Percentiles rank a stretch among this genome's conserved stretches.
Evolutionary conservation across 1,284 basidiomycete genomes (phyloP).

Genomic region (Chalciporus sp.): DNA sequence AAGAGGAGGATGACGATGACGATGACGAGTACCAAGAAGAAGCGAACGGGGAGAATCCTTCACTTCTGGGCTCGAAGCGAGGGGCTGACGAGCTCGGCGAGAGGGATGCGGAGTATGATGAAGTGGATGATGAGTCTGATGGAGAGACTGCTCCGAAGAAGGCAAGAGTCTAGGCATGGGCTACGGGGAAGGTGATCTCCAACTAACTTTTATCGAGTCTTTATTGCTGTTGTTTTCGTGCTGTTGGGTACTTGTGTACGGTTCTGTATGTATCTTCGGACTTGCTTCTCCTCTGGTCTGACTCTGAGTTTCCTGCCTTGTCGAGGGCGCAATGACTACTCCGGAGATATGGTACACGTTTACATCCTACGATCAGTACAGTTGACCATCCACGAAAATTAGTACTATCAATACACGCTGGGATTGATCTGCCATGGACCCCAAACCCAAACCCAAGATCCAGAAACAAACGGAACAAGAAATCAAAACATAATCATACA

Average conservation of each 20-base stretch:
- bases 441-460: not conserved
- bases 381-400: not conserved
- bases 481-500: not conserved
- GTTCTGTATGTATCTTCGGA: conserved; percentile 1
- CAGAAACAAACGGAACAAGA: not conserved
- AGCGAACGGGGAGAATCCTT: conserved; percentile 15
- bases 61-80: conserved; percentile 27
- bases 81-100: conserved; percentile 25
- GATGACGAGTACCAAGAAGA: conserved; percentile 24
- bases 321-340: too few species aligned
- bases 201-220: not conserved
- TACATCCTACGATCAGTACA: not conserved
- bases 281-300: not conserved
- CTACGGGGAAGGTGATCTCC: not conserved
- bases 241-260: too few species aligned
- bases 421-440: not conserved
- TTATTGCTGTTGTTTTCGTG: conserved; percentile 2
- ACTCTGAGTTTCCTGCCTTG: not conserved
- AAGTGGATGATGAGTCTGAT: conserved; percentile 11
- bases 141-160: conserved; percentile 23
- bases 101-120: conserved; percentile 12
- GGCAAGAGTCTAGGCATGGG: conserved; percentile 22
- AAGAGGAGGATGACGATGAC: conserved; percentile 25
- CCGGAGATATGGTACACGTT: not conserved
- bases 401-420: not conserved